Evolutionary conservation across 495 filamentous ascomycete species (phyloP), one percentile per base, ranked within the genome.

Genomic region (Sphaerosporella brunnea): DNA sequence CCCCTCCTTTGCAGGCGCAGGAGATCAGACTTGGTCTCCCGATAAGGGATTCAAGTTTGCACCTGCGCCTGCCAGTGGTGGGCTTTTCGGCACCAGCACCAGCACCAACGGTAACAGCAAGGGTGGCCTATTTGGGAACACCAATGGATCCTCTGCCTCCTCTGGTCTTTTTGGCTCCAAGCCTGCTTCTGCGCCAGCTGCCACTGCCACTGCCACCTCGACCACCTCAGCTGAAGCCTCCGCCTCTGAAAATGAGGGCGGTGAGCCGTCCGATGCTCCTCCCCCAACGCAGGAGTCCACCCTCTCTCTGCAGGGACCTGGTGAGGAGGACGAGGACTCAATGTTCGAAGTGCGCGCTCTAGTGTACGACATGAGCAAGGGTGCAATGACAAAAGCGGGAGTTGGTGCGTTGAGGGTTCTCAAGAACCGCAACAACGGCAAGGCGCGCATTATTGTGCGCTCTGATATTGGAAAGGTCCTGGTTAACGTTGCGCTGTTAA

Each of bases 241-340:
- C 8, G 24, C 11, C 13, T 21, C 45, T 21, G 45, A 37, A n/a
- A 38, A 30, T 25, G 36, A 26, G 2, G 40, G 21, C 26, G 43
- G 43, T 21, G 45, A 48, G 8, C 45, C 45, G 9, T 48, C 45
- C 32, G 45, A 48, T 21, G 30, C 45, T 10, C 25, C 30, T 39
- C 18, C 32, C 35, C 13, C 45, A 11, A 41, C 30, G 9, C 7
- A 9, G 23, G 35, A 23, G 9, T 38, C 15, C 3, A 55, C 59
- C 36, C 49, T 59, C 4, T 58, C 56, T 0, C 39, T 26, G 1
- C 45, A 51, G 9, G 56, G 56, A 1, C 55, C 55, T 13, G 56
- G 56, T 10, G 56, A 59, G 38, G 56, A 59, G 20, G 56, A 59
- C 9, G 56, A 59, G 38, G 56, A 59, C 8, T 37, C 48, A 2